Percentiles rank a stretch among this genome's conserved stretches.
Conservation (phyloP, 1,284 basidiomycete species). For the Sporisorium graminicola region DNA sequence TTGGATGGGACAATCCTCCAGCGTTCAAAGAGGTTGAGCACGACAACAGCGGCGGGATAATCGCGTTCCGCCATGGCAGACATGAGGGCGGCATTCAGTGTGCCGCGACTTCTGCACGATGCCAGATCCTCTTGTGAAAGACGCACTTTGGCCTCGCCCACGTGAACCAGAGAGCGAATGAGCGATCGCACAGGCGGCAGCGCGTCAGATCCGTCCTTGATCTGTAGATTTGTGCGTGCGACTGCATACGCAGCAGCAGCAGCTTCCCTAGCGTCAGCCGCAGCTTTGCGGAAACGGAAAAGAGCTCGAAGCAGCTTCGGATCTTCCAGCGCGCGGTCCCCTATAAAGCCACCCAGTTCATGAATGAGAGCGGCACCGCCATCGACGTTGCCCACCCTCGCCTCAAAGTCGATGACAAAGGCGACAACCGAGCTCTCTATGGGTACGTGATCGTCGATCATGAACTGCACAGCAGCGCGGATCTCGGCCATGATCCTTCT, state of each 20-base stretch:
- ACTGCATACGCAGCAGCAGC: background rate
- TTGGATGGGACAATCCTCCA: conserved; percentile 32
- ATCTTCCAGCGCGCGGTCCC: background rate
- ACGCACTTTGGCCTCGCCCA: conserved; percentile 17
- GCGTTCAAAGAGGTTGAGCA: conserved; percentile 40
- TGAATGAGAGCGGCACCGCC: conserved; percentile 13
- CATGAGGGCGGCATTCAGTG: conserved; percentile 37
- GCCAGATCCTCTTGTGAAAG: conserved; percentile 6
- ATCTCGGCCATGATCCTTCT: background rate
- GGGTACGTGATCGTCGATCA: conserved; percentile 26
- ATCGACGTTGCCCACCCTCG: conserved; percentile 19
- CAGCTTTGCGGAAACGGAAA: conserved; percentile 16
- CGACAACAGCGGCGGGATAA: conserved; percentile 30
- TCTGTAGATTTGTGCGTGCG: background rate
- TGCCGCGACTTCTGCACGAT: conserved; percentile 20
- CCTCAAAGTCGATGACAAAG: conserved; percentile 36
- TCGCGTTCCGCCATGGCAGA: conserved; percentile 34
- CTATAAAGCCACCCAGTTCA: conserved; percentile 13
- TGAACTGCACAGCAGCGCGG: conserved; percentile 10
- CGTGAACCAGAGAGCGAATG: conserved; percentile 20
- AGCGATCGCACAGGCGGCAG: conserved; percentile 29
- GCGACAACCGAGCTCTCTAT: conserved; percentile 23
- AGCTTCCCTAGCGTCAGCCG: background rate
- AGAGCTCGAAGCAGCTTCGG: conserved; percentile 18
- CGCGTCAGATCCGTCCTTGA: background rate